Percentiles rank a stretch among this genome's conserved stretches.
These are phyloP conservation scores for Pichia rugopelliculosa DNA, from an alignment of 805 yeast genomes.

Conservation along the genomic window DNA sequence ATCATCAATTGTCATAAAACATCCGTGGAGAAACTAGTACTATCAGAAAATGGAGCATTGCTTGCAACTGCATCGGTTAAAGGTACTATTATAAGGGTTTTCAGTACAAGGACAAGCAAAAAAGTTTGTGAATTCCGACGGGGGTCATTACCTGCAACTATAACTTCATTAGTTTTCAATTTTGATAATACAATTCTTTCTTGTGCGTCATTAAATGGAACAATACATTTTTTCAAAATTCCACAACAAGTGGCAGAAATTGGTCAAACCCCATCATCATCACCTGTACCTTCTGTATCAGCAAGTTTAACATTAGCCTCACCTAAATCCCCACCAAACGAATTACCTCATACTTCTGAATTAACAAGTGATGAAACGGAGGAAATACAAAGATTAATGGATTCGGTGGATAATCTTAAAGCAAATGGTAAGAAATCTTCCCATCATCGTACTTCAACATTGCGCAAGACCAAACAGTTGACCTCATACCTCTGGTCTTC, in stretches of 20 bases:
- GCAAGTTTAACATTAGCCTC: background rate
- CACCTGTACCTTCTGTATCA: background rate
- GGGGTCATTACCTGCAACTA: slow-evolving; percentile 78
- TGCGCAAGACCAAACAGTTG: slow-evolving; percentile 17
- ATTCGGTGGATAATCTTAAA: background rate
- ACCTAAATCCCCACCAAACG: background rate
- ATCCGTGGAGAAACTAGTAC: slow-evolving; percentile 56
- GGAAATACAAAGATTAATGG: slow-evolving; percentile 26
- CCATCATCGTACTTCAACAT: background rate
- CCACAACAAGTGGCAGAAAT: slow-evolving; percentile 1
- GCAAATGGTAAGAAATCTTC: background rate
- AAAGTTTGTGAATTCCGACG: slow-evolving; percentile 69
- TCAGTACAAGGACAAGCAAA: slow-evolving; percentile 56
- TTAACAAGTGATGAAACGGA: slow-evolving; percentile 23
- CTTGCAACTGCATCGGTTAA: slow-evolving; percentile 85
- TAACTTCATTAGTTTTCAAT: slow-evolving; percentile 71
- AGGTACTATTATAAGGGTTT: slow-evolving; percentile 86
- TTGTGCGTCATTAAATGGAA: slow-evolving; percentile 85
- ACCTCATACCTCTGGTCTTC: slow-evolving; percentile 22
- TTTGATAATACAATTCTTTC: slow-evolving; percentile 60
- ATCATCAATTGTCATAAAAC: slow-evolving; percentile 83
- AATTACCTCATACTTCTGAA: slow-evolving; percentile 17
- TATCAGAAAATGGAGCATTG: slow-evolving; percentile 69
- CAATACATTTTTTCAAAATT: slow-evolving; percentile 73
- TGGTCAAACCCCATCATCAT: background rate